phyloP scores from a whole-genome alignment of 2,329 filamentous ascomycete species.

The Torrubiella hemipterigena region DNA sequence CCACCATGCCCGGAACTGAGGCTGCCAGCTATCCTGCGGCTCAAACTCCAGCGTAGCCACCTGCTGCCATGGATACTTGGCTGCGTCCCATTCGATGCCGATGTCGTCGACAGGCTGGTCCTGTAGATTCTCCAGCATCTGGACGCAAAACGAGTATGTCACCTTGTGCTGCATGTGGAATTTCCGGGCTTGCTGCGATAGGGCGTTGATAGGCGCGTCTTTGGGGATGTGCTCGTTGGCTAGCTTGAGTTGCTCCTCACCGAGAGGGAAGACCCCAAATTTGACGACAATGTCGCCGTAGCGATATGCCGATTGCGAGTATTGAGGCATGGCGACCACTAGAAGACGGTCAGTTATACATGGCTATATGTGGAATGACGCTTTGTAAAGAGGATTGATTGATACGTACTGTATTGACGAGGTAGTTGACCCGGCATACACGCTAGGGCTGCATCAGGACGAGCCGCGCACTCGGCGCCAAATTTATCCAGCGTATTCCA shows the following conservation, averaged over 20 bases:
- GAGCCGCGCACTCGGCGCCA: no score
- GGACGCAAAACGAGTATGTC: slow-evolving; percentile 31
- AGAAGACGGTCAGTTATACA: slow-evolving; percentile 23
- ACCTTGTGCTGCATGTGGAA: slow-evolving; percentile 25
- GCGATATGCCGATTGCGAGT: slow-evolving; percentile 34
- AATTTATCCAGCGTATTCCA: no score
- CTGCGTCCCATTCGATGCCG: slow-evolving; percentile 29
- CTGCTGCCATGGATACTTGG: slow-evolving; percentile 34
- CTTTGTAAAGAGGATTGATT: slow-evolving; percentile 25
- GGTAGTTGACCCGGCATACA: no score
- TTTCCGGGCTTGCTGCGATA: slow-evolving; percentile 24
- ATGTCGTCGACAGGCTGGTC: slow-evolving; percentile 32
- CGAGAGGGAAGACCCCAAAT: slow-evolving; percentile 29
- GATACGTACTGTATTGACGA: no score
- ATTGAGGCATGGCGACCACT: slow-evolving; percentile 18
- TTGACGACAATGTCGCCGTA: slow-evolving; percentile 35
- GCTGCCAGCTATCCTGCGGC: slow-evolving; percentile 27
- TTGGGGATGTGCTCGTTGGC: slow-evolving; percentile 20
- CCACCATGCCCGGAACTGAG: slow-evolving; percentile 26
- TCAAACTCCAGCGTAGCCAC: slow-evolving; percentile 20
- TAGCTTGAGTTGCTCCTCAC: slow-evolving; percentile 25
- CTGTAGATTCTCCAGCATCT: slow-evolving; percentile 30
- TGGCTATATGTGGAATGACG: slow-evolving; percentile 21
- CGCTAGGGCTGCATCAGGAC: no score
- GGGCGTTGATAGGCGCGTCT: slow-evolving; percentile 20